Evolutionary conservation across 805 yeast species (phyloP).

Genomic region (Nakazawaea wyomingensis): DNA sequence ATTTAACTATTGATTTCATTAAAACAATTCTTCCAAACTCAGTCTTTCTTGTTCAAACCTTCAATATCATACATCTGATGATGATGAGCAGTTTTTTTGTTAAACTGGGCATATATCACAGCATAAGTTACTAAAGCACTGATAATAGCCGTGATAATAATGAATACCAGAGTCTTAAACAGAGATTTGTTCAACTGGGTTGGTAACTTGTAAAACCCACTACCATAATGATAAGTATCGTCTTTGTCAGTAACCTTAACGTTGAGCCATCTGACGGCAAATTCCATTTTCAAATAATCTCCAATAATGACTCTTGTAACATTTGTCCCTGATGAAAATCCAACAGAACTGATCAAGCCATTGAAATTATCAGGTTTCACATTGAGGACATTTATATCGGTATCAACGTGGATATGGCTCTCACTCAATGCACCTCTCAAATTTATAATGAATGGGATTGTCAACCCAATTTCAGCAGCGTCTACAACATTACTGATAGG

Average conservation of each 20-base stretch:
- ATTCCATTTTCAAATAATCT: slow-evolving; percentile 48
- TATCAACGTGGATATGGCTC: slow-evolving; percentile 64
- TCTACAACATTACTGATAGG: slow-evolving; percentile 43
- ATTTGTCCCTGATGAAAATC: slow-evolving; percentile 57
- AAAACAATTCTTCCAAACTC: neutral
- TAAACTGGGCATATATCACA: slow-evolving; percentile 16
- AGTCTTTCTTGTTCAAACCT: slow-evolving; percentile 6
- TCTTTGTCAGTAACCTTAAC: neutral
- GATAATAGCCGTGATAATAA: slow-evolving; percentile 5
- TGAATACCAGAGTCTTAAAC: slow-evolving; percentile 11
- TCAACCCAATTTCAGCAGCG: slow-evolving; percentile 32
- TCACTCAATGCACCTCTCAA: slow-evolving; percentile 64
- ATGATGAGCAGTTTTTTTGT: slow-evolving; percentile 13
- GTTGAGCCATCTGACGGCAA: slow-evolving; percentile 54
- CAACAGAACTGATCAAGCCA: slow-evolving; percentile 48
- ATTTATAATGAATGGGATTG: slow-evolving; percentile 56
- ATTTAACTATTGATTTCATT: no score
- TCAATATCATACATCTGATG: slow-evolving; percentile 12
- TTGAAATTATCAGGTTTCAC: slow-evolving; percentile 32
- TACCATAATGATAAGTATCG: slow-evolving; percentile 5
- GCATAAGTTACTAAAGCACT: slow-evolving; percentile 9
- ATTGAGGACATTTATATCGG: slow-evolving; percentile 47
- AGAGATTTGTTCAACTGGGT: slow-evolving; percentile 8
- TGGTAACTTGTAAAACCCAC: slow-evolving; percentile 13
- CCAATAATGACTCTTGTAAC: slow-evolving; percentile 63